A percentile compares a stretch with the other conserved stretches of the same genome.
Conservation (phyloP, 192 early-diverging fungal genomes). For the Bifiguratus adelaidae region DNA sequence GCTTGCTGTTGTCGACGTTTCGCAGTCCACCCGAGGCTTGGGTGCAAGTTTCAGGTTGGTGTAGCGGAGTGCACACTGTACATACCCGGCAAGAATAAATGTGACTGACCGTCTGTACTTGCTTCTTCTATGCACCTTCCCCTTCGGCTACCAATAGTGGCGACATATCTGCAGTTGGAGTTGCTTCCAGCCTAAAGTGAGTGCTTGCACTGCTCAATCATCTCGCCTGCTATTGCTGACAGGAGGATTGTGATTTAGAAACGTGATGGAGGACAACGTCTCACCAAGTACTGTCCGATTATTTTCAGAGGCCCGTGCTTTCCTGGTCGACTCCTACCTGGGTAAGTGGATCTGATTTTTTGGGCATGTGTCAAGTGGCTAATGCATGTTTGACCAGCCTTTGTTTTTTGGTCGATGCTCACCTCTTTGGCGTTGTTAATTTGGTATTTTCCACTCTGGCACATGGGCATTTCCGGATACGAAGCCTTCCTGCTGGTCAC, state of each 20-base stretch:
- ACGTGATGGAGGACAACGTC: slow-evolving; percentile 9
- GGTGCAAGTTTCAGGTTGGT: no score
- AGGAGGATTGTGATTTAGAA: no score
- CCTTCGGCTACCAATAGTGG: neutral
- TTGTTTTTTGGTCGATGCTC: slow-evolving; percentile 75
- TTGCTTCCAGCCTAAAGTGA: no score
- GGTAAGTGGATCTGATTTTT: slow-evolving; percentile 20
- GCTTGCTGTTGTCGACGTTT: slow-evolving; percentile 31
- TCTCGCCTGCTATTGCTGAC: no score
- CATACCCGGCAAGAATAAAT: no score
- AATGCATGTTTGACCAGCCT: slow-evolving; percentile 27
- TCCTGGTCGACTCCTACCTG: slow-evolving; percentile 56
- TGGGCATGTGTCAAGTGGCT: neutral
- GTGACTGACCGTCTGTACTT: no score
- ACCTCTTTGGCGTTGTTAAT: slow-evolving; percentile 55
- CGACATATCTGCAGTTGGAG: no score
- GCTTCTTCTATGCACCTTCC: neutral
- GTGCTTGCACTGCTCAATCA: no score
- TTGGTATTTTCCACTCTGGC: slow-evolving; percentile 80
- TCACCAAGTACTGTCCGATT: slow-evolving; percentile 6
- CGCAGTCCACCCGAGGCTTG: slow-evolving; percentile 1
- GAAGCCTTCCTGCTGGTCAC: slow-evolving; percentile 62
- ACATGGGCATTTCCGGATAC: slow-evolving; percentile 78
- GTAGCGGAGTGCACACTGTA: no score
- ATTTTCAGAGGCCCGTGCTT: slow-evolving; percentile 11